These are phyloP conservation scores for Heimioporus punctisporus DNA, from an alignment of 1,284 basidiomycete species.

Conservation along the genomic window DNA sequence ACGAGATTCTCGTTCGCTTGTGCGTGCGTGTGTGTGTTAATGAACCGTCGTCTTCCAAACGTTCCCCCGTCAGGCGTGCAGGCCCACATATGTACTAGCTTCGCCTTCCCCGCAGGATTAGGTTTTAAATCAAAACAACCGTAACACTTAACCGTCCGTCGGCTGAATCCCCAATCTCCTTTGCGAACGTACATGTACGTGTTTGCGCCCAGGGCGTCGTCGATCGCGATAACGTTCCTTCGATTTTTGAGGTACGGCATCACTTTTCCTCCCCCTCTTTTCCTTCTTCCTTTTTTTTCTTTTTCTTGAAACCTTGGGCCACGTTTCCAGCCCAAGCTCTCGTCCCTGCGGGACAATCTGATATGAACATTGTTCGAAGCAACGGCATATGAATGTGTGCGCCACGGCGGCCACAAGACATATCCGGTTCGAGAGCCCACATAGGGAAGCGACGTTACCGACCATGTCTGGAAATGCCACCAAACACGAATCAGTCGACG, in stretches of 20 bases:
- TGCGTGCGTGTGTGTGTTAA: too few relatives aligned
- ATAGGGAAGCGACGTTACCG: background rate
- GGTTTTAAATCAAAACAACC: constrained; percentile 13
- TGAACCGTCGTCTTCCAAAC: too few relatives aligned
- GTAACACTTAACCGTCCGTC: constrained; percentile 18
- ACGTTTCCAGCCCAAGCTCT: constrained; percentile 8
- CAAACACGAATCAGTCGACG: too few relatives aligned
- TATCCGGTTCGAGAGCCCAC: background rate
- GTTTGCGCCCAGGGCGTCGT: constrained; percentile 16
- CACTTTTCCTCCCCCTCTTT: background rate
- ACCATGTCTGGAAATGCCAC: background rate
- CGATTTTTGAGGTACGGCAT: constrained; percentile 24
- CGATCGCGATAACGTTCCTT: constrained; percentile 31
- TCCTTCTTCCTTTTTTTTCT: too few relatives aligned
- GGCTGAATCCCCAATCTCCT: constrained; percentile 18
- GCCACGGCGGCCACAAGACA: constrained; percentile 2
- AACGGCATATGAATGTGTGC: constrained; percentile 6
- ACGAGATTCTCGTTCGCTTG: constrained; percentile 6
- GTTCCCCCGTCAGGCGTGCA: too few relatives aligned
- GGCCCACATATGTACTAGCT: background rate
- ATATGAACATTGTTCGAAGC: constrained; percentile 13
- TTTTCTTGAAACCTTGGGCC: background rate
- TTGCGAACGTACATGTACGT: constrained; percentile 21
- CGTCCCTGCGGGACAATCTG: constrained; percentile 5
- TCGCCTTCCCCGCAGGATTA: constrained; percentile 24